These are phyloP conservation scores for Westerdykella ornata DNA, from an alignment of 2,329 filamentous ascomycete genomes.

Conservation along the genomic window DNA sequence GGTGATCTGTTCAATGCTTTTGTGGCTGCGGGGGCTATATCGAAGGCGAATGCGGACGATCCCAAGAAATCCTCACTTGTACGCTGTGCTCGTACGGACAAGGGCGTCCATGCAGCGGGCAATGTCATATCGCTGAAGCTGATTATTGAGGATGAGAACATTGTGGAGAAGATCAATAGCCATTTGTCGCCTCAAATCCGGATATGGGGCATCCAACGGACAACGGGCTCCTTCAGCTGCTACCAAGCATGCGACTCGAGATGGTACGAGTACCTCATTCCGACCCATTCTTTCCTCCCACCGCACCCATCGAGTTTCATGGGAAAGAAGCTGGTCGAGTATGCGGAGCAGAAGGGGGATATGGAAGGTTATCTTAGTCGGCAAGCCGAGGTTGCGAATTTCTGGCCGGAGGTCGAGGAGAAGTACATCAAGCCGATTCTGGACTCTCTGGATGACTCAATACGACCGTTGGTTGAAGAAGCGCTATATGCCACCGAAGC, in stretches of 20 bases:
- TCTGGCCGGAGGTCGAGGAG: constrained; percentile 78
- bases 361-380: constrained; percentile 61
- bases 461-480: constrained; percentile 56
- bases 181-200: constrained; percentile 81
- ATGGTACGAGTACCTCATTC: constrained; percentile 96
- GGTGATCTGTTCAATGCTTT: constrained; percentile 91
- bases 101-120: constrained; percentile 91
- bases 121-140: constrained; percentile 94
- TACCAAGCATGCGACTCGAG: constrained; percentile 92
- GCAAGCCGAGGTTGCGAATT: constrained; percentile 70
- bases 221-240: constrained; percentile 85
- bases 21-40: constrained; percentile 84
- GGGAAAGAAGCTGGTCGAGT: constrained; percentile 72
- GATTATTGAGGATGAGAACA: constrained; percentile 83
- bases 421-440: constrained; percentile 67
- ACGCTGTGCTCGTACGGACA: constrained; percentile 91
- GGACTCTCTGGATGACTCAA: constrained; percentile 54
- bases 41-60: constrained; percentile 93
- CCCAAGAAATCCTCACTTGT: constrained; percentile 94
- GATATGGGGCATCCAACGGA: constrained; percentile 87
- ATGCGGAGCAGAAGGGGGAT: constrained; percentile 66
- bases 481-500: constrained; percentile 47
- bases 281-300: constrained; percentile 84
- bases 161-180: constrained; percentile 86
- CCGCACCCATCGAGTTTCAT: constrained; percentile 84